Evolutionary conservation across 139 green algal genomes (phyloP).

Genomic region (Auxenochlorella pyrenoidosa): DNA sequence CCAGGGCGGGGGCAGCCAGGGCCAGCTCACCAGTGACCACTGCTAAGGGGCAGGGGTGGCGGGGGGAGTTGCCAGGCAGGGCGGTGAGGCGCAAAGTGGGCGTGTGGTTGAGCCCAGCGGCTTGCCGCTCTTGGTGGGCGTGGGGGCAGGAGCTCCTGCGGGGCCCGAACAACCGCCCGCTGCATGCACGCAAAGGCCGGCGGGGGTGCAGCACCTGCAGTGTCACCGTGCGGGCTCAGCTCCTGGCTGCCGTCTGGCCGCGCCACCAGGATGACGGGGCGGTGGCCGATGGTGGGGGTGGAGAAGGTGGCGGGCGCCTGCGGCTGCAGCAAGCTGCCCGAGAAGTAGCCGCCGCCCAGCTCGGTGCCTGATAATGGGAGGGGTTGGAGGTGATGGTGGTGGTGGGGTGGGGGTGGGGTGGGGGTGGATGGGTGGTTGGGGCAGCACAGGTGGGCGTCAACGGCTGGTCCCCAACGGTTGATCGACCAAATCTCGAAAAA

Average conservation of each 20-base stretch:
- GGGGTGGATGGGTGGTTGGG: not conserved
- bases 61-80: too few relatives aligned
- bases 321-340: conserved; percentile 79
- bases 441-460: not conserved
- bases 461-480: too few relatives aligned
- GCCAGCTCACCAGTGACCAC: conserved; percentile 68
- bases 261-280: conserved; percentile 55
- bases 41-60: not conserved
- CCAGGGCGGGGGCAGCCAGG: conserved; percentile 79
- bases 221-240: conserved; percentile 24
- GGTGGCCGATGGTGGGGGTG: conserved; percentile 60
- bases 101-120: too few relatives aligned
- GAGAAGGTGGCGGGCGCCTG: conserved; percentile 80
- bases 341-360: conserved; percentile 88
- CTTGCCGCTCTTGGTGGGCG: too few relatives aligned
- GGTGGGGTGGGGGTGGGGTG: too few relatives aligned
- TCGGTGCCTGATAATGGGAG: conserved; percentile 93
- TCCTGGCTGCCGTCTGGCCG: not conserved
- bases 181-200: too few relatives aligned
- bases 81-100: too few relatives aligned
- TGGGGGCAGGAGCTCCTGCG: too few relatives aligned
- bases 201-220: not conserved
- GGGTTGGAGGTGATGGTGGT: too few relatives aligned
- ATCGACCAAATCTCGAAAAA: too few relatives aligned
- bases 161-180: too few relatives aligned